Percentiles rank a stretch among this genome's conserved stretches.
Evolutionary conservation across 768 basidiomycete species (phyloP).

Genomic region (Phylloporus sp.): DNA sequence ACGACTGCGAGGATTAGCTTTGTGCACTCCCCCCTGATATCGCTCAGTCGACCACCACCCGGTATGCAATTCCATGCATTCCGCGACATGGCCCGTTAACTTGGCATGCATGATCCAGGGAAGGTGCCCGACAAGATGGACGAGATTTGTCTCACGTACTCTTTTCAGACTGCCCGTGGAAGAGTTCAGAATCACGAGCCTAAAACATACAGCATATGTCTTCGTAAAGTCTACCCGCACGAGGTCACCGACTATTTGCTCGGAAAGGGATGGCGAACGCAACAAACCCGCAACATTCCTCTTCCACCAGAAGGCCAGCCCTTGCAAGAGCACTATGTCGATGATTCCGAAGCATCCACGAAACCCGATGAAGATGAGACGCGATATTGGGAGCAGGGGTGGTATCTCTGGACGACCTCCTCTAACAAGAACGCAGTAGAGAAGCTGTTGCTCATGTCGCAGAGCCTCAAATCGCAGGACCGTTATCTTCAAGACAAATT

Average conservation of each 20-base stretch:
- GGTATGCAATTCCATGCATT: slow-evolving; percentile 13
- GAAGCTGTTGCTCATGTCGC: slow-evolving; percentile 55
- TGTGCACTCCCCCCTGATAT: slow-evolving; percentile 24
- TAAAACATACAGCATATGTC: slow-evolving; percentile 53
- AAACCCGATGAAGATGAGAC: slow-evolving; percentile 34
- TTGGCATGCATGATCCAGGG: slow-evolving; percentile 31
- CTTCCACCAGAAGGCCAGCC: slow-evolving; percentile 64
- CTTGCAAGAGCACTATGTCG: slow-evolving; percentile 21
- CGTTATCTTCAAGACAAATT: slow-evolving; percentile 27
- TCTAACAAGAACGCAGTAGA: slow-evolving; percentile 49
- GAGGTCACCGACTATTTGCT: slow-evolving; percentile 53
- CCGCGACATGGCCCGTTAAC: neutral
- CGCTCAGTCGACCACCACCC: slow-evolving; percentile 20
- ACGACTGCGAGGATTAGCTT: slow-evolving; percentile 14
- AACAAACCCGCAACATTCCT: slow-evolving; percentile 51
- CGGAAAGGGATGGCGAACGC: slow-evolving; percentile 33
- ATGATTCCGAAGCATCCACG: slow-evolving; percentile 12
- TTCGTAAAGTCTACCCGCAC: slow-evolving; percentile 63
- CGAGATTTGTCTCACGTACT: slow-evolving; percentile 62
- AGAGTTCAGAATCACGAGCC: slow-evolving; percentile 48
- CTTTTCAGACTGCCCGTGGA: slow-evolving; percentile 52
- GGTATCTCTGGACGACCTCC: slow-evolving; percentile 66
- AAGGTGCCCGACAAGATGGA: slow-evolving; percentile 55
- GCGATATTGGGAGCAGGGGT: slow-evolving; percentile 67
- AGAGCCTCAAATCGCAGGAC: slow-evolving; percentile 47